Percentiles rank a stretch among this genome's conserved stretches.
Conservation (phyloP, 768 basidiomycete species). For the Tylopilus sp. region DNA sequence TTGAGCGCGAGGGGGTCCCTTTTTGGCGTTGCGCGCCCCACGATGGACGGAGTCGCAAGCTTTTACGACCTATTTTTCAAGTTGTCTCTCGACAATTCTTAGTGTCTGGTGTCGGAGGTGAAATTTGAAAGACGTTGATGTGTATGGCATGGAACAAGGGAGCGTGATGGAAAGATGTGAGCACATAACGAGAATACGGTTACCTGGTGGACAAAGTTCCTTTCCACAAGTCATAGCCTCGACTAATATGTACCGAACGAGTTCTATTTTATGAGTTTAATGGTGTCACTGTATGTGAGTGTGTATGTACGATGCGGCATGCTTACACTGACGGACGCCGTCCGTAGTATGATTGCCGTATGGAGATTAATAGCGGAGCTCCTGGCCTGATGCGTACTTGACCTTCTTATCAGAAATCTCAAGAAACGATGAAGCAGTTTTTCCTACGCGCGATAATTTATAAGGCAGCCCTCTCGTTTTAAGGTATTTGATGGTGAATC, state of each 20-base stretch:
- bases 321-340: background rate
- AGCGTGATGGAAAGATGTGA: background rate
- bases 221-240: slow-evolving; percentile 18
- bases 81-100: background rate
- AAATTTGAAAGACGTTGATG: background rate
- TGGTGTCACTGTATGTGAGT: background rate
- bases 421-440: background rate
- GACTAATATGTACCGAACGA: slow-evolving; percentile 2
- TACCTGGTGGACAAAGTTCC: background rate
- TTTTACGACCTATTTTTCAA: too few species aligned
- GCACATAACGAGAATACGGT: slow-evolving; percentile 2
- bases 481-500: slow-evolving; percentile 5
- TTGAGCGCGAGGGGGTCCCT: background rate
- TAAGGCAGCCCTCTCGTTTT: slow-evolving; percentile 6
- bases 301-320: background rate
- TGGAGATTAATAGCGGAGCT: background rate
- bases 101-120: background rate
- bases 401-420: background rate
- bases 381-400: slow-evolving; percentile 1
- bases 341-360: slow-evolving; percentile 3
- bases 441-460: slow-evolving; percentile 9
- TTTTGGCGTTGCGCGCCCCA: slow-evolving; percentile 5
- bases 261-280: background rate
- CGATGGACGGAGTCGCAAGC: too few species aligned
- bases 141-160: background rate